Evolutionary conservation across 2,329 filamentous ascomycete species (phyloP), one percentile per base, ranked within the genome.

Genomic region (Pseudogymnoascus sp.): DNA sequence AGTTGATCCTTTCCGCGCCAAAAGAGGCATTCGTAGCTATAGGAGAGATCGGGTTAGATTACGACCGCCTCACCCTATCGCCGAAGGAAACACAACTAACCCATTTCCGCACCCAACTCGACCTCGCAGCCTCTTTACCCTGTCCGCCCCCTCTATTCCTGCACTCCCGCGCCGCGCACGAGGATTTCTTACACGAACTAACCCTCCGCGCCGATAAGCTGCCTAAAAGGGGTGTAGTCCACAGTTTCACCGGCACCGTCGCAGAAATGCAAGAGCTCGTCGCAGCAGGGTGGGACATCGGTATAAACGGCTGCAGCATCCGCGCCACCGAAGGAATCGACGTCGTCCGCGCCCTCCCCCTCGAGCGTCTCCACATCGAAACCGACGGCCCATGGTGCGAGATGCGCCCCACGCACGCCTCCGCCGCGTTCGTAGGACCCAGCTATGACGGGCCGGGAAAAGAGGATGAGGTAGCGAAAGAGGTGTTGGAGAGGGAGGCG

Each of bases 331-430:
- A 96, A 73, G 99, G 97, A 70, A 84, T 96, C 42, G 87, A 84
- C 12, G 92, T 97, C 2, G 91, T 97, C 10, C 85, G 82, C 66
- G 84, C 88, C 65, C 85, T 97, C 40, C 89, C 87, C 10, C 78
- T 99, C 10, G 86, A 92, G 63, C 79, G 87, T 56, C 75, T 99
- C 62, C 95, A 97, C 82, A 85, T 99, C 59, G 94, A 99, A 80
- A 99, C 94, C 0, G 94, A 99, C 73, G 94, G 94, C 2, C 94
- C 94, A 2, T 99, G 94, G 90, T 99, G 94, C 72, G 94, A 99
- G 75, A 93, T 99, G 64, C 82, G 94, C 23, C 88, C 92, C 0
- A 91, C 85, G 31, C 93, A 99, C 76, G 92, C 92, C 31, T 91
- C 91, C 62, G 62, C 42, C 35, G 44, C 21, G 44, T 63, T 65